Evolutionary conservation across 139 green algal species (phyloP).

Genomic region (Dunaliella primolecta): DNA sequence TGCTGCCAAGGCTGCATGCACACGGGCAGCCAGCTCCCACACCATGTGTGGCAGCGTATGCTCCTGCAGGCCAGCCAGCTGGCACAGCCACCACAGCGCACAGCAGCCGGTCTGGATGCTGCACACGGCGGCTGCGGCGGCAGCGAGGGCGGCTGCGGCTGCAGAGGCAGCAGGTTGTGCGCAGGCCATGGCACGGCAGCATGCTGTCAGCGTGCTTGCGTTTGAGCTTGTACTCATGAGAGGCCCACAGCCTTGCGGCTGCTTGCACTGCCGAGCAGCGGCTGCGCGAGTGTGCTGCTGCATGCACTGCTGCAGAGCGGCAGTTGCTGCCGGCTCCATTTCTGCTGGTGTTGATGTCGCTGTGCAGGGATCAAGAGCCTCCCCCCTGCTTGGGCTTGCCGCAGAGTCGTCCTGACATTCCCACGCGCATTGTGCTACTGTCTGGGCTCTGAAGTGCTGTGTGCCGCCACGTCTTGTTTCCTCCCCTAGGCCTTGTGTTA

Average conservation of each 20-base stretch:
- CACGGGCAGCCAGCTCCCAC: no score
- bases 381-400: neutral
- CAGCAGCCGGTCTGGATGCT: neutral
- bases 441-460: no score
- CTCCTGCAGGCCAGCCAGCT: neutral
- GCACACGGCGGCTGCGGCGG: neutral
- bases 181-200: no score
- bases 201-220: no score
- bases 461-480: no score
- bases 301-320: neutral
- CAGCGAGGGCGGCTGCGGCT: neutral
- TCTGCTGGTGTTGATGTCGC: no score
- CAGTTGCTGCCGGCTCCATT: neutral
- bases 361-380: no score
- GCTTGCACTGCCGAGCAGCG: neutral
- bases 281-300: neutral
- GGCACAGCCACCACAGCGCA: neutral
- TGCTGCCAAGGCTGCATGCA: no score
- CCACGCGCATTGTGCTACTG: neutral
- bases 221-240: no score
- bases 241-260: no score
- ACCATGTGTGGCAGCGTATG: conserved; percentile 8
- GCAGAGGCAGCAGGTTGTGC: neutral
- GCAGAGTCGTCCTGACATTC: neutral
- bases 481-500: no score